Evolutionary conservation across 306 rosid genomes (phyloP), one percentile per base, ranked within the genome.

Genomic region (Coriaria nepalensis): DNA sequence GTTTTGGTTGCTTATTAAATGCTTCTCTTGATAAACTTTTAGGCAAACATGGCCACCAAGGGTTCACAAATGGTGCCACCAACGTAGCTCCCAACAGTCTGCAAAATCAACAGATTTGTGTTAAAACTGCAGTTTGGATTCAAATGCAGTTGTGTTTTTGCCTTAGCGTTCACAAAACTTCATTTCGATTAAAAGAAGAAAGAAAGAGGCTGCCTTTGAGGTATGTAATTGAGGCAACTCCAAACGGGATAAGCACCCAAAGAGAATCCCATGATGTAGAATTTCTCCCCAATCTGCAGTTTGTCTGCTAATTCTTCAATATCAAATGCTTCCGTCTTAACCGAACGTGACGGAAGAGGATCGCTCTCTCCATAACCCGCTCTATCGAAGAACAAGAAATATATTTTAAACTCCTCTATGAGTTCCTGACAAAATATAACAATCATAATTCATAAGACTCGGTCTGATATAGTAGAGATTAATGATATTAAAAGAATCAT

Each of bases 281-380:
- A 83, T 14, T 66, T 80, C 7, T 69, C 13, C 32, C 94, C 94
- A 50, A 80, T 52, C 15, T 72, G 66, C 60, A 87, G 20, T 45
- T 45, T 68, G 64, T 87, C 88, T 13, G 96, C 94, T 37, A 87
- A 78, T 64, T 87, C 83, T 72, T 83, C 63, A 50, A 87, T 75
- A 55, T 83, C 93, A 63, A 64, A 80, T n/a, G 96, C 94, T 62
- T 87, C 96, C 13, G 79, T 78, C 72, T 76, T 83, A 44, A 76
- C 94, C 4, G 93, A 71, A 10, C 94, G 94, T 9, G 58, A 64
- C n/a, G 94, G 87, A 65, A 73, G 14, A 2, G 96, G 94, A 59
- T 83, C 88, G 55, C 96, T 87, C 14, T 87, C 96, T 40, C 96
- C 87, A 49, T 87, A 78, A 29, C 96, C 93, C 11, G 93, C 93